Evolutionary conservation across 148 eudicot species (phyloP).

Genomic region (Agrostemma githago): DNA sequence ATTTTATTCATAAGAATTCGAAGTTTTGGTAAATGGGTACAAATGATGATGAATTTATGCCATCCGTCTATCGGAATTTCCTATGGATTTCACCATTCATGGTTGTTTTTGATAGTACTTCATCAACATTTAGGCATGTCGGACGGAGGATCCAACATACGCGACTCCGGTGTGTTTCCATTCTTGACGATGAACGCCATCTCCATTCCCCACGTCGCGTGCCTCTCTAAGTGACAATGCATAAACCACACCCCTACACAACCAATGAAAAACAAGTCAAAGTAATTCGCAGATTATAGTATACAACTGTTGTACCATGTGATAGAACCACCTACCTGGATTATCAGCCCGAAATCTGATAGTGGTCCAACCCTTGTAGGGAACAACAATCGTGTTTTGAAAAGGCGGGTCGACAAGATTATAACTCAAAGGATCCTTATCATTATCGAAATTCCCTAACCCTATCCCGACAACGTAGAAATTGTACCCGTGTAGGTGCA

Average conservation of each 20-base stretch:
- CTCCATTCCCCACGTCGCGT: constrained; percentile 23
- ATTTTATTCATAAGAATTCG: not conserved
- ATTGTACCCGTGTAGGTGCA: constrained; percentile 67
- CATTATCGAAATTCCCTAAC: constrained; percentile 50
- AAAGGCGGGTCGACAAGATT: constrained; percentile 59
- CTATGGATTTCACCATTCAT: not conserved
- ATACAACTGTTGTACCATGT: too few species aligned
- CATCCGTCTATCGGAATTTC: too few species aligned
- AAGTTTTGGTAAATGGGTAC: not conserved
- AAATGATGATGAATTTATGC: too few species aligned
- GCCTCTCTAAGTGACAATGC: constrained; percentile 21
- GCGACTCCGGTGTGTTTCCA: constrained; percentile 12
- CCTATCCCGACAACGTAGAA: constrained; percentile 70
- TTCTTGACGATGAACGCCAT: constrained; percentile 21
- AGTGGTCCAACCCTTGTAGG: constrained; percentile 67
- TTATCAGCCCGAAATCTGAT: constrained; percentile 55
- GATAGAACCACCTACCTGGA: constrained; percentile 37
- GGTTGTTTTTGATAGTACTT: not conserved
- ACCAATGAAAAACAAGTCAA: not conserved
- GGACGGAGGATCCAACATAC: constrained; percentile 12
- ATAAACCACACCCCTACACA: constrained; percentile 20
- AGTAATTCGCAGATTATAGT: too few species aligned
- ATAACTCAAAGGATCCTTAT: constrained; percentile 32
- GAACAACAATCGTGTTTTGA: constrained; percentile 64
- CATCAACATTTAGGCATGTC: constrained; percentile 11